Base-by-base conservation (phyloP, 352 stramenopile genomes). In the Phytophthora tubulina region DNA sequence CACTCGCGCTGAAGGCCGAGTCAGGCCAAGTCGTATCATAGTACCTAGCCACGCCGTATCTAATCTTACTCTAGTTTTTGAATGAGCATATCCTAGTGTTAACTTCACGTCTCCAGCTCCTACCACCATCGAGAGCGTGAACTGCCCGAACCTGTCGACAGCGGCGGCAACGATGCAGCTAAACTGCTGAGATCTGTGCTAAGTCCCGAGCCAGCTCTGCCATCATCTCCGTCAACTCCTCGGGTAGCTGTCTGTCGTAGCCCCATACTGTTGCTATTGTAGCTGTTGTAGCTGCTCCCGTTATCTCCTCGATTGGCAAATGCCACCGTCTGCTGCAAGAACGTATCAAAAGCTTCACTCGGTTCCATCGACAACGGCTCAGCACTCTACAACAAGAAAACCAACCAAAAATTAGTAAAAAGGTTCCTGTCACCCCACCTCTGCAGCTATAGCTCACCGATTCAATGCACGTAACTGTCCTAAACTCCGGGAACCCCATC, bases 251-350 rank as follows among this genome's bases (percentile, higher is more conserved):
- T 85, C 49, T 88, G 82, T 38, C 85, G 78, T 11, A 88, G 67
- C 2, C 85, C 82, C 33, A 81, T 73, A 44, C 36, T 76, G 30
- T 21, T 66, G 8, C 51, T 69, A 14, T 36, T 71, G n/a, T 69
- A 68, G 59, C 31, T 53, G 65, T 17, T 69, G 41, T 52, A 65
- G 49, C 32, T 67, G 39, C 13, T 63, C 14, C 41, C 66, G 14
- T 31, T 66, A 54, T 64, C 57, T 33, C 61, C 63, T 71, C 56
- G 75, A 65, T 88, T 90, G 3, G 83, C 80, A 53, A 92, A 92
- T 15, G 79, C 64, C 11, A 92, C 45, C 2, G 87, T 81, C 35
- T 84, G 85, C 45, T 92, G 84, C 31, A 95, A 71, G 42, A 95
- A 95, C 13, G 72, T 66, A 72, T 82, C 77, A 46, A 93, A 90